Evolutionary conservation across 768 basidiomycete species (phyloP).

Genomic region (Collybiopsis confluens): DNA sequence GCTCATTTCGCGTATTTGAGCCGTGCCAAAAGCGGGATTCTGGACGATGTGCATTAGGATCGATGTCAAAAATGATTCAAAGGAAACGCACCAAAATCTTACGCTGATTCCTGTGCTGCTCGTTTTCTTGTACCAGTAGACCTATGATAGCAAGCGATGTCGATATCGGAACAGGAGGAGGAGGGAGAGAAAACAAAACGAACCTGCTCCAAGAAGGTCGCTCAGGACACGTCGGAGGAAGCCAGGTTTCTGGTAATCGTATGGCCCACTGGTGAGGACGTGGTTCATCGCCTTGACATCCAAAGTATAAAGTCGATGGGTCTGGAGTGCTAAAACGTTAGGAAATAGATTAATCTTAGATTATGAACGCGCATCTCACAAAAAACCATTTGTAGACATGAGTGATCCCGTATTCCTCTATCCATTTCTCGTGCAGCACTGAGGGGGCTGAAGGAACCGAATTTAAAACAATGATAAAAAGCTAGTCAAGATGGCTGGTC

Average conservation of each 20-base stretch:
- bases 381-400: conserved; percentile 27
- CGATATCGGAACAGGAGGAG: too few relatives aligned
- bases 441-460: conserved; percentile 15
- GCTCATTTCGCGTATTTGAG: conserved; percentile 54
- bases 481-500: too few relatives aligned
- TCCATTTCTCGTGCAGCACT: conserved; percentile 27
- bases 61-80: not conserved
- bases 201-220: conserved; percentile 39
- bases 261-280: conserved; percentile 52
- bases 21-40: conserved; percentile 66
- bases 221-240: conserved; percentile 30
- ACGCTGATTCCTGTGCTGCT: conserved; percentile 44
- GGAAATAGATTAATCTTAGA: not conserved
- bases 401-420: conserved; percentile 29
- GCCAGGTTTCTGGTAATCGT: conserved; percentile 54
- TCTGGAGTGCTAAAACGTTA: conserved; percentile 12
- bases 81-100: conserved; percentile 37
- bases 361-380: conserved; percentile 20
- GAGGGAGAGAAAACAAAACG: too few relatives aligned
- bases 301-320: conserved; percentile 43
- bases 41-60: too few relatives aligned
- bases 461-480: too few relatives aligned
- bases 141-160: too few relatives aligned
- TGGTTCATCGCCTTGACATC: conserved; percentile 64
- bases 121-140: conserved; percentile 45